Evolutionary conservation across 306 rosid genomes (phyloP).

Genomic region (Cucurbita argyrosperma): DNA sequence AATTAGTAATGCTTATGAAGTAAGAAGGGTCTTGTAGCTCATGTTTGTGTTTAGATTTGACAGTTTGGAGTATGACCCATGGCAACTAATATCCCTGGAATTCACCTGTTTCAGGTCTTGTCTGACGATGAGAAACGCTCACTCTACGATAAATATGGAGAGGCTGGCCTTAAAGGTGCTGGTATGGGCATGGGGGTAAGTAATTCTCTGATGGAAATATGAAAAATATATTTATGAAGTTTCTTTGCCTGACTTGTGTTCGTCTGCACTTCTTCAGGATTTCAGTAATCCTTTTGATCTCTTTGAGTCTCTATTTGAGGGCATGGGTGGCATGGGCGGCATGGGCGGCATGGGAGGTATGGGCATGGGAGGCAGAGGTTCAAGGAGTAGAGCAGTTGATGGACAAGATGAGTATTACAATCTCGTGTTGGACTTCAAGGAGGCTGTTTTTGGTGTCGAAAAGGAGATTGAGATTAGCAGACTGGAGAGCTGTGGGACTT

Average conservation of each 20-base stretch:
- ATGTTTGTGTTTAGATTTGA: background rate
- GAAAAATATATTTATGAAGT: background rate
- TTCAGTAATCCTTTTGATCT: conserved; percentile 56
- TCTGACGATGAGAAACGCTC: conserved; percentile 91
- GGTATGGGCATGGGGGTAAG: conserved; percentile 86
- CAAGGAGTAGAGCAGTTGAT: conserved; percentile 45
- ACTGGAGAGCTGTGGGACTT: conserved; percentile 78
- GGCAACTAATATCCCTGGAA: conserved; percentile 6
- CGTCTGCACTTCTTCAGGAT: conserved; percentile 23
- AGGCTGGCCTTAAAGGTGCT: conserved; percentile 92
- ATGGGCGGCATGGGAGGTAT: conserved; percentile 36
- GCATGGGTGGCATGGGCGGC: conserved; percentile 42
- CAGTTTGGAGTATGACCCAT: background rate
- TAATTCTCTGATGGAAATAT: conserved; percentile 10
- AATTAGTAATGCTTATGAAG: conserved; percentile 94
- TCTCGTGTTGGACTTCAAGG: conserved; percentile 73
- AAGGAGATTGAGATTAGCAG: conserved; percentile 86
- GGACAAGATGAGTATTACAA: conserved; percentile 65
- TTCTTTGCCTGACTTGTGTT: background rate
- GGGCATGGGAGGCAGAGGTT: conserved; percentile 41
- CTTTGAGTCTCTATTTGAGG: conserved; percentile 45
- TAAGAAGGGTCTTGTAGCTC: conserved; percentile 20
- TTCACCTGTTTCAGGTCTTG: conserved; percentile 49
- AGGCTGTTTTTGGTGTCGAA: conserved; percentile 90
- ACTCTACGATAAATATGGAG: conserved; percentile 81